Evolutionary conservation across 352 stramenopile genomes (phyloP).

Genomic region (Globisporangium alternatum): DNA sequence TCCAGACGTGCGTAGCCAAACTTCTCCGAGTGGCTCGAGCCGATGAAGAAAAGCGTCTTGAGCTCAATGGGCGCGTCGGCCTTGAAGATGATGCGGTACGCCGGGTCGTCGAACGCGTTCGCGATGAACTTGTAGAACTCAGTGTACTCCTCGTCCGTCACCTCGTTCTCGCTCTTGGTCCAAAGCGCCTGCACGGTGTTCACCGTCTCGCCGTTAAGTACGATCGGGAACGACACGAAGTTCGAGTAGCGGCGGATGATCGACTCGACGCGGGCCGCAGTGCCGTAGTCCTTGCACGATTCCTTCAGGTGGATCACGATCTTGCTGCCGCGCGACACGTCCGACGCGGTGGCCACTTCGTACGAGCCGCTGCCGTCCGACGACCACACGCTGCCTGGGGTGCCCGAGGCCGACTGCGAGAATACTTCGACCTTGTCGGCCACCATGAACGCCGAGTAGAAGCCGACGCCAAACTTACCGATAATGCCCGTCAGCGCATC

Average conservation of each 20-base stretch:
- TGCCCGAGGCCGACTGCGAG: conserved; percentile 69
- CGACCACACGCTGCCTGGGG: conserved; percentile 59
- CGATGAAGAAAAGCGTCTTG: conserved; percentile 98
- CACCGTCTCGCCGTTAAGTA: conserved; percentile 95
- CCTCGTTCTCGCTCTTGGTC: conserved; percentile 93
- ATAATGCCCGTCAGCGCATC: conserved; percentile 93
- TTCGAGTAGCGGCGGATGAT: conserved; percentile 99
- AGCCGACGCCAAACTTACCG: conserved; percentile 99
- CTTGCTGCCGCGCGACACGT: conserved; percentile 91
- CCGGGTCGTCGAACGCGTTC: conserved; percentile 93
- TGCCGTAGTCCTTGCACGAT: conserved; percentile 94
- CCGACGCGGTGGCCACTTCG: conserved; percentile 59
- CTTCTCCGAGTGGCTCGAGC: conserved; percentile 96
- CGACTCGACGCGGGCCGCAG: conserved; percentile 89
- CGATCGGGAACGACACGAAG: conserved; percentile 99
- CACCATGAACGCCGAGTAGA: conserved; percentile 99
- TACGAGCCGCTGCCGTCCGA: conserved; percentile 85
- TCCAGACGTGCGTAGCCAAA: conserved; percentile 95
- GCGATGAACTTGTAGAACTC: conserved; percentile 98
- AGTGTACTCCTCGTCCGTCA: conserved; percentile 96
- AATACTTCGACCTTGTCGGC: conserved; percentile 95
- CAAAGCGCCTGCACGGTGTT: conserved; percentile 99
- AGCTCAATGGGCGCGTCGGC: conserved; percentile 98
- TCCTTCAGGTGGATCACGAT: conserved; percentile 98
- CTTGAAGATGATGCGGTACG: conserved; percentile 96